Percentiles rank a stretch among this genome's conserved stretches.
Conservation (phyloP, 169 alveolate species). For the Plasmodium gonderi region DNA sequence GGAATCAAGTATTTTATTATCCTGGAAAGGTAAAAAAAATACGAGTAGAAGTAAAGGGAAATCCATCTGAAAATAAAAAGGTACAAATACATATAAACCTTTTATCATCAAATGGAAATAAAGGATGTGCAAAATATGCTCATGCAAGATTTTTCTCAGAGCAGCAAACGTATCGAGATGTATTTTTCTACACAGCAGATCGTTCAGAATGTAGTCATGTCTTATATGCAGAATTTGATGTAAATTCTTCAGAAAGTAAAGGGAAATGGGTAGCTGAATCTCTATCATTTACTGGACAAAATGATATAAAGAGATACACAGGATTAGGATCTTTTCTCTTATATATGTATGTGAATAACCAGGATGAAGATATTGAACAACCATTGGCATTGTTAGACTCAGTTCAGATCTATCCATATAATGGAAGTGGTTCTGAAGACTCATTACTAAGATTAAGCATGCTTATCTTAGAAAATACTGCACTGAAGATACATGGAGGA, state of each 20-base stretch:
- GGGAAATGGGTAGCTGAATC: conserved; percentile 70
- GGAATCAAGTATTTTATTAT: conserved; percentile 81
- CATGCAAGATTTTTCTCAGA: conserved; percentile 80
- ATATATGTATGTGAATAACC: conserved; percentile 43
- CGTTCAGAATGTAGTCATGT: conserved; percentile 72
- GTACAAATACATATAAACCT: conserved; percentile 74
- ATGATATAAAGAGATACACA: conserved; percentile 29
- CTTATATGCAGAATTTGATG: conserved; percentile 41
- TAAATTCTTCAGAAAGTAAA: conserved; percentile 44
- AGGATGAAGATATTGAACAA: conserved; percentile 54
- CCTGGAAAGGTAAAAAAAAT: conserved; percentile 81
- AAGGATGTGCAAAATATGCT: conserved; percentile 80
- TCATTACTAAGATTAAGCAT: conserved; percentile 39
- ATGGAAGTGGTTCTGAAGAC: conserved; percentile 35
- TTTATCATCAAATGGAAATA: conserved; percentile 48
- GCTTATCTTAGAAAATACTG: conserved; percentile 15
- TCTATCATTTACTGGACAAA: conserved; percentile 17
- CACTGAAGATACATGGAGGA: conserved; percentile 32
- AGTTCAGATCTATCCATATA: conserved; percentile 15
- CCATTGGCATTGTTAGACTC: conserved; percentile 42
- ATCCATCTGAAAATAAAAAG: conserved; percentile 76
- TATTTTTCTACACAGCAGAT: conserved; percentile 8
- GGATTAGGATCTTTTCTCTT: conserved; percentile 48
- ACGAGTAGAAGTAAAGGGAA: conserved; percentile 75
- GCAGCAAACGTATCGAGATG: conserved; percentile 79